Evolutionary conservation across 2,329 filamentous ascomycete species (phyloP), one percentile per base, ranked within the genome.

Genomic region (Aspergillus ochraceus): DNA sequence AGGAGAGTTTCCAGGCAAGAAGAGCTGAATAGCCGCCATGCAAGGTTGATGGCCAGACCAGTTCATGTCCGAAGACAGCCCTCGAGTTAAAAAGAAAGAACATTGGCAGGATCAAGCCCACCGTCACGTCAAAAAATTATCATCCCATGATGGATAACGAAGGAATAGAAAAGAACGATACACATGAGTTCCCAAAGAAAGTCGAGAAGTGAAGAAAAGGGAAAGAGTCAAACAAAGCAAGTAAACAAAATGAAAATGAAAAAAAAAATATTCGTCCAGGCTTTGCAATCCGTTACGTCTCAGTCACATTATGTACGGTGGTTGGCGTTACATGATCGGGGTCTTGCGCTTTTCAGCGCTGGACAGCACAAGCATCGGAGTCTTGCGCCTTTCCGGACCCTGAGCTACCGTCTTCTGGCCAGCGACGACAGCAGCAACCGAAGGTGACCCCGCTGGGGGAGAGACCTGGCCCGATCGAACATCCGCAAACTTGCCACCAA

Each of bases 331-430:
- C 71, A 84, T 84, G 72, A 86, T 77, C 60, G 84, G 81, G 77
- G 85, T 89, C 84, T 92, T 96, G 77, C 92, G 90, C 86, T 96
- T 97, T 82, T 96, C 92, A 63, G 88, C 90, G 75, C 88, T 93
- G 66, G 90, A 93, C 66, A 97, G 84, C 66, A 97, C 90, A 72
- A 97, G 86, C 83, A 92, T 89, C 56, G 92, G 90, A 68, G 90
- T 90, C 82, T 89, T 93, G 78, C 92, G 91, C 77, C 91, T 87
- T 60, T 84, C 82, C 47, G 75, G 74, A 64, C 85, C 83, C 54
- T 78, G 76, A 47, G 79, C 80, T 68, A 63, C 87, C 83, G 64
- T 84, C 77, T 76, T 87, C 84, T 78, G 80, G 71, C 87, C 72
- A 57, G 75, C 75, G 62, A 77, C 75, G 63, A 77, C 72, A 62